Base-by-base conservation (phyloP, 805 yeast species). In the Candida qinlingensis region DNA sequence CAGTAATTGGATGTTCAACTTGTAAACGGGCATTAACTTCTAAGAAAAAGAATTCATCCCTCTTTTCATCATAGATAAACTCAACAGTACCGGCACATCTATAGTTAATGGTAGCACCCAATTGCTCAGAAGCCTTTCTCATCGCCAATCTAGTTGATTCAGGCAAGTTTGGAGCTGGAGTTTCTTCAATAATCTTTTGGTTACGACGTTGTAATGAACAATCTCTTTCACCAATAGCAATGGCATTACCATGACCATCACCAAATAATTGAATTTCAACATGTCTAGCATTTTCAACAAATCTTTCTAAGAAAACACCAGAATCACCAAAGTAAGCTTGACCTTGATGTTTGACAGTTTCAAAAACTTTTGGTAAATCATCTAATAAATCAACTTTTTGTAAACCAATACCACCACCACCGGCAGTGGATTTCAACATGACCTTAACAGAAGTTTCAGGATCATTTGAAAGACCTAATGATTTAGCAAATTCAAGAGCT, bases 381-480 rank as follows among this genome's bases (percentile, higher is more conserved):
- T 66, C 81, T 56, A 79, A 87, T 35, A 81, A 76, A 61, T 91
- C 96, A 50, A 91, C 97, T 64, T 90, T 87, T 67, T 92, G 97
- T 58, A 92, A 73, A 55, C 99, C 99, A 62, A 92, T 92, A 70
- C 99, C 99, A 68, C 99, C 99, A 62, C 99, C 99, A 65, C 99
- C 99, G 28, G 98, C 98, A 52, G 99, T 94, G 28, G 96, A 86
- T 69, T 92, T 92, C 44, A 94, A 87, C 98, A 92, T 92, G 34
- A 92, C 80, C 30, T 98, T 98, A 60, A 88, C 94, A 19, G 74
- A 77, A 37, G 62, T 63, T 41, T 58, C 64, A 35, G 64, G 63
- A 48, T 61, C 62, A 49, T 61, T 56, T 7, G 65, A 60, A 38
- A 61, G 40, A 49, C 78, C 86, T 44, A 92, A 72, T 58, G 77